Evolutionary conservation across 495 filamentous ascomycete genomes (phyloP), one percentile per base, ranked within the genome.

Genomic region (Aspergillus nanangensis): DNA sequence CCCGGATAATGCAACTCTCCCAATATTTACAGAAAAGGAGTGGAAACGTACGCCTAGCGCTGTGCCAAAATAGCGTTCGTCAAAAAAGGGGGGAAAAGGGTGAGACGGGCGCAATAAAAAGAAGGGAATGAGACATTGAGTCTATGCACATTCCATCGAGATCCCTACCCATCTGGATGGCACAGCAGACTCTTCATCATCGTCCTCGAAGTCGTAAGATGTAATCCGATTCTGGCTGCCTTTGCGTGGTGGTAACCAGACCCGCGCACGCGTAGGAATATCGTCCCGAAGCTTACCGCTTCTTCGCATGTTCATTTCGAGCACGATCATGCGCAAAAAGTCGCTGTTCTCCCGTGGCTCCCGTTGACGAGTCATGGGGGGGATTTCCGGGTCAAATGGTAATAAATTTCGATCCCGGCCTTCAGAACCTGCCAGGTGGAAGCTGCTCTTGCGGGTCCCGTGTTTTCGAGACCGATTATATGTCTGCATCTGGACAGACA

Each of bases 221-320:
- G 45, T 15, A 48, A 19, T 27, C 9, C 50, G 50, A 14, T 38
- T 29, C 19, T 51, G 55, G 32, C 43, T 66, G 23, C 48, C 63
- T 49, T 86, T 86, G 56, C 93, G 77, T 17, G 93, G 89, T 29
- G 92, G 92, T n/a, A 98, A 69, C 65, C 87, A 88, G 63, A 93
- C 81, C 48, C 81, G 81, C 31, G 93, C 93, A 40, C 84, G 79
- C 8, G 90, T 88, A 32, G 86, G 84, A n/a, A 81, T 80, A 37
- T 84, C 83, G 37, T 92, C 86, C 53, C 89, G 87, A 45, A 98
- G 70, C 67, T 98, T 97, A 35, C 93, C 93, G 35, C 75, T 78
- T 55, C 88, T 83, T 23, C 91, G 84, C 93, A 98, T 98, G 47
- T 92, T 88, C 86, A 96, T 95, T 67, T 98, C 93, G 57, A 96